phyloP scores from a whole-genome alignment of 2,329 filamentous ascomycete genomes.

The Alternaria sp. region DNA sequence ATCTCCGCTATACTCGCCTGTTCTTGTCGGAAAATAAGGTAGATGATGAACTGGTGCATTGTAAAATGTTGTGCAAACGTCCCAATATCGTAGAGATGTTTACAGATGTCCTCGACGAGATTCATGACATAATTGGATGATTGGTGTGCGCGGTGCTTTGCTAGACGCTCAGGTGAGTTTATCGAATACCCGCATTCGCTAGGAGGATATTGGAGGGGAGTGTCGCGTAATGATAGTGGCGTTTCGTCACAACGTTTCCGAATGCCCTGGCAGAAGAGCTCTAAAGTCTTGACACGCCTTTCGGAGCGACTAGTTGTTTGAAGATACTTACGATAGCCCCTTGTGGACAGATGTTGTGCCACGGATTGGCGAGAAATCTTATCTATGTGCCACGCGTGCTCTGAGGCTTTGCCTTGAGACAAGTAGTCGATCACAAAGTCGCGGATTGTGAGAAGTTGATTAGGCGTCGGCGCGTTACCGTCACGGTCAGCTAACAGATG shows the following conservation, averaged over 20 bases:
- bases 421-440: constrained; percentile 32
- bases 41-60: constrained; percentile 41
- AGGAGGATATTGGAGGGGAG: constrained; percentile 29
- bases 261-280: constrained; percentile 29
- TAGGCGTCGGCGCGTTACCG: constrained; percentile 33
- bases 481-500: constrained; percentile 33
- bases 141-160: constrained; percentile 32
- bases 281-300: constrained; percentile 24
- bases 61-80: constrained; percentile 26
- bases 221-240: constrained; percentile 15
- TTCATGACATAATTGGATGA: constrained; percentile 45
- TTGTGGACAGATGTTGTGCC: constrained; percentile 2
- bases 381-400: constrained; percentile 29
- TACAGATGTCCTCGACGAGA: constrained; percentile 39
- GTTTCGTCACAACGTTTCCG: constrained; percentile 22
- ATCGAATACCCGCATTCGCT: constrained; percentile 39
- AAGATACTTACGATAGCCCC: constrained; percentile 38
- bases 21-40: constrained; percentile 32
- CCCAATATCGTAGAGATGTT: constrained; percentile 12
- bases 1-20: constrained; percentile 43
- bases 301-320: constrained; percentile 25
- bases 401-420: background rate
- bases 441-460: constrained; percentile 33
- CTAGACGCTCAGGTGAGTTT: constrained; percentile 26
- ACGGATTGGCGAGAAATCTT: constrained; percentile 23